Conservation (phyloP, 768 basidiomycete genomes). For the Strobilomyces echinocephalus region DNA sequence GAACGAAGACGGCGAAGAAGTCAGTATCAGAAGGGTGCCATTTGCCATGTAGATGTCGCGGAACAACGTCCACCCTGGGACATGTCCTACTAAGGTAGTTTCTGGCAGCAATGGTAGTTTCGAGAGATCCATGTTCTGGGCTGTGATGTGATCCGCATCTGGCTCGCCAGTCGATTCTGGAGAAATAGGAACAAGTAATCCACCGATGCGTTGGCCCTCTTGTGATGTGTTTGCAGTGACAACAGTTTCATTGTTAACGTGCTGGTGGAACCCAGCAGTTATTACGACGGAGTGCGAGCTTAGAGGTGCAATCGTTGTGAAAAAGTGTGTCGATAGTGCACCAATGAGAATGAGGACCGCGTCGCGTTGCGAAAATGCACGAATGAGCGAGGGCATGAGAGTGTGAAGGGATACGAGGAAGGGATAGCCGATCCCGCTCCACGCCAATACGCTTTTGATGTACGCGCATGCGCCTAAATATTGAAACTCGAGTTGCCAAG, state of each 20-base stretch:
- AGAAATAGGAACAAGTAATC: background rate
- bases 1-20: slow-evolving; percentile 40
- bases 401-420: background rate
- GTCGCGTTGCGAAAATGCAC: slow-evolving; percentile 49
- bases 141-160: background rate
- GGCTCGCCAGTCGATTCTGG: background rate
- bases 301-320: slow-evolving; percentile 38
- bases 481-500: too few relatives aligned
- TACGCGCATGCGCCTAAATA: too few relatives aligned
- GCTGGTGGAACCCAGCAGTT: slow-evolving; percentile 18
- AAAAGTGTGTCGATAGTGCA: slow-evolving; percentile 51
- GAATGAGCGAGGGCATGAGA: slow-evolving; percentile 35
- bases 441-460: too few relatives aligned
- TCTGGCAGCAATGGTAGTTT: slow-evolving; percentile 35
- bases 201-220: slow-evolving; percentile 4
- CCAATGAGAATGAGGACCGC: slow-evolving; percentile 56
- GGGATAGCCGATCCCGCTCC: background rate
- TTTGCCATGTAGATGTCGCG: slow-evolving; percentile 81
- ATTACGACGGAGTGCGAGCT: slow-evolving; percentile 30
- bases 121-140: background rate
- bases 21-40: slow-evolving; percentile 71
- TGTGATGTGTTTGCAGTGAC: background rate
- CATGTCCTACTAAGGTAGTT: slow-evolving; percentile 58
- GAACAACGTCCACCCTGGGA: slow-evolving; percentile 83
- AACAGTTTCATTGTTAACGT: background rate